phyloP scores from a whole-genome alignment of 2,329 filamentous ascomycete genomes.

The Cercospora sp. region DNA sequence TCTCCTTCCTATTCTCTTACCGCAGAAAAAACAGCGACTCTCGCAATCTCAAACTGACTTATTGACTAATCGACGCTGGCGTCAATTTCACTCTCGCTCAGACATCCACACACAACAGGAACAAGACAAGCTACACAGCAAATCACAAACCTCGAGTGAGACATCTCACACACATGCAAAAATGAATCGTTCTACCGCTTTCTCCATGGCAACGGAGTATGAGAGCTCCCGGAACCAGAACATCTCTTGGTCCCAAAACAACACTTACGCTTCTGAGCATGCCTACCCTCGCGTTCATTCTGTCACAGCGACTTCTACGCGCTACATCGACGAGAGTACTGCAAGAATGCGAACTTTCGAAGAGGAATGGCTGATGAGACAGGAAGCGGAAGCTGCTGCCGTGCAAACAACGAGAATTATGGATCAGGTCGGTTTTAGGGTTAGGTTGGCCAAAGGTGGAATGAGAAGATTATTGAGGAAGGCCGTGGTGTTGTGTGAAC shows the following conservation, averaged over 20 bases:
- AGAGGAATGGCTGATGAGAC: neutral
- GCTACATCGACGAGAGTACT: neutral
- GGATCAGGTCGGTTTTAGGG: neutral
- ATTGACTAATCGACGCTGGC: neutral
- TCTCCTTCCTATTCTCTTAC: neutral
- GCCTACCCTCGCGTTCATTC: neutral
- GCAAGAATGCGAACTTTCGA: neutral
- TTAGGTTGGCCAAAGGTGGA: neutral
- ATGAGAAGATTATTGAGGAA: neutral
- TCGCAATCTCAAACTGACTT: neutral
- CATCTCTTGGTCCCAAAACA: too few species aligned
- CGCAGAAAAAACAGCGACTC: neutral
- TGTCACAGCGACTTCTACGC: neutral
- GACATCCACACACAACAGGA: neutral
- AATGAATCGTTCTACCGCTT: neutral
- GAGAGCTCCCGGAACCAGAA: neutral
- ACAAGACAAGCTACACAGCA: neutral
- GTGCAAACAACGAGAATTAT: neutral
- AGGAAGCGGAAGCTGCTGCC: neutral
- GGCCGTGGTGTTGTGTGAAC: too few species aligned
- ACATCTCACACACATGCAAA: neutral
- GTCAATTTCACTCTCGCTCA: neutral
- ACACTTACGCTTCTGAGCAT: too few species aligned
- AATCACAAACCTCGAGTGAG: neutral
- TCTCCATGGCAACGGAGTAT: neutral